Evolutionary conservation across 129 eudicot genomes (phyloP).

Genomic region (Arctium minus): DNA sequence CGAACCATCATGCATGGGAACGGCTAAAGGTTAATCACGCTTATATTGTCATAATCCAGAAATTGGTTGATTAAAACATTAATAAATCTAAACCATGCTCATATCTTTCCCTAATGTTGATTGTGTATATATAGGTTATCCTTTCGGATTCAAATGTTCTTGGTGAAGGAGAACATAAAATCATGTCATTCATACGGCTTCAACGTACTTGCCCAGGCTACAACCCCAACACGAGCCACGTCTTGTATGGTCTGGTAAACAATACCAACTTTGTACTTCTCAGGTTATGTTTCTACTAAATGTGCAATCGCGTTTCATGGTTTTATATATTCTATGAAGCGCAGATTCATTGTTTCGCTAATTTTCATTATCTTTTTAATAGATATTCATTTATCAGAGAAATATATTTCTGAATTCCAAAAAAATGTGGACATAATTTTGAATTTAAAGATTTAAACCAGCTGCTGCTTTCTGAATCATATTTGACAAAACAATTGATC

Average conservation of each 20-base stretch:
- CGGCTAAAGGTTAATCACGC: conserved; percentile 24
- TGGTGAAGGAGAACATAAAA: conserved; percentile 76
- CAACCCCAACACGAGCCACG: conserved; percentile 54
- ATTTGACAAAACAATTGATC: too few relatives aligned
- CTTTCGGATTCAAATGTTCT: conserved; percentile 55
- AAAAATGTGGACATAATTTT: background rate
- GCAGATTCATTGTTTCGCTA: background rate
- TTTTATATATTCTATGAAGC: background rate
- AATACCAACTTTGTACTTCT: background rate
- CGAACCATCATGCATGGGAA: conserved; percentile 37
- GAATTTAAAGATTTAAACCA: background rate
- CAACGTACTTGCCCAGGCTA: conserved; percentile 42
- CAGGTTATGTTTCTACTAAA: background rate
- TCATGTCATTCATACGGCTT: conserved; percentile 49
- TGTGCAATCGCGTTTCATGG: background rate
- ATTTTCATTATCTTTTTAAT: background rate
- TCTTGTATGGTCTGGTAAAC: conserved; percentile 68
- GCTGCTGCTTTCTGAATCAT: background rate
- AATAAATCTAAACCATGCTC: background rate
- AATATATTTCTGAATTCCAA: background rate
- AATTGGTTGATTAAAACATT: background rate
- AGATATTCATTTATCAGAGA: background rate
- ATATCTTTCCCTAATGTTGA: background rate
- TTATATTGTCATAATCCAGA: background rate
- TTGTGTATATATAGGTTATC: conserved; percentile 36